Percentiles rank a stretch among this genome's conserved stretches.
These are phyloP conservation scores for Eucalyptus polybractea DNA, from an alignment of 345 rosid genomes.

Conservation along the genomic window DNA sequence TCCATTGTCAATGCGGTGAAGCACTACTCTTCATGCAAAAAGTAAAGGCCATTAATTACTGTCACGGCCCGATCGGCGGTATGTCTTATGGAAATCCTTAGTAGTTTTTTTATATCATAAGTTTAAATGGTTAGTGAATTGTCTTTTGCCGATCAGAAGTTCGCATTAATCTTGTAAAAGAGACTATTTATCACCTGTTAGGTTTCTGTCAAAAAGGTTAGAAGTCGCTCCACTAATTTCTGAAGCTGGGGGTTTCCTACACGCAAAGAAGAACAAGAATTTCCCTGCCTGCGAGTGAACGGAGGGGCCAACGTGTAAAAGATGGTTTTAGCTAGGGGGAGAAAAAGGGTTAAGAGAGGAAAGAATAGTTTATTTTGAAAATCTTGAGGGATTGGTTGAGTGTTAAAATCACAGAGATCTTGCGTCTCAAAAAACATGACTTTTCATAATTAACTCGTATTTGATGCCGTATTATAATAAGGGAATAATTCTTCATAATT, in stretches of 20 bases:
- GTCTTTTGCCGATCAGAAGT: neutral
- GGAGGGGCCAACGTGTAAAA: neutral
- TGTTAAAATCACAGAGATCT: neutral
- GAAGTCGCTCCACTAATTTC: neutral
- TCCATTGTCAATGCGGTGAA: neutral
- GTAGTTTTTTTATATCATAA: neutral
- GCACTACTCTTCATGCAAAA: neutral
- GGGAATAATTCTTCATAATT: neutral
- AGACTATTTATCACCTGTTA: neutral
- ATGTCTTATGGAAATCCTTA: neutral
- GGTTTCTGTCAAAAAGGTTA: neutral
- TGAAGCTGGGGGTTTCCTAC: neutral
- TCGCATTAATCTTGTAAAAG: neutral
- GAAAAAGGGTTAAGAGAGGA: neutral
- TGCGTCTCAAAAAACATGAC: neutral
- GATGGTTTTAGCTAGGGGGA: neutral
- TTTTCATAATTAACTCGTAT: neutral
- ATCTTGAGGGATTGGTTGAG: neutral
- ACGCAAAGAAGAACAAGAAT: neutral
- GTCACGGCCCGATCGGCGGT: neutral
- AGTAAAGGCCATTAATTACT: neutral
- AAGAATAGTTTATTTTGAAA: neutral
- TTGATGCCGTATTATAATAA: neutral
- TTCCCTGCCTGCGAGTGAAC: neutral
- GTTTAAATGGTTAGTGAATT: neutral